These are phyloP conservation scores for Bauhinia variegata DNA, from an alignment of 306 rosid species.

Conservation along the genomic window DNA sequence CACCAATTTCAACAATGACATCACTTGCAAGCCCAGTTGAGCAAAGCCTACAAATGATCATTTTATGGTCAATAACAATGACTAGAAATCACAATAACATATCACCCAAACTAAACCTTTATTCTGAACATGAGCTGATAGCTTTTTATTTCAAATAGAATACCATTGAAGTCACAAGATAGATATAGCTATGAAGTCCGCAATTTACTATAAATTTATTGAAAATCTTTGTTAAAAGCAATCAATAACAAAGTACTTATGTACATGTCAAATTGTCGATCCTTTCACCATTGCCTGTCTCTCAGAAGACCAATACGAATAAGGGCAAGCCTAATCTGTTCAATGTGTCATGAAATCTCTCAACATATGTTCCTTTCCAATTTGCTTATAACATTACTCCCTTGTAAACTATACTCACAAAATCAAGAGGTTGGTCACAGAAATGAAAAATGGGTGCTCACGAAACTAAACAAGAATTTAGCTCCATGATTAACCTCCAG, in stretches of 20 bases:
- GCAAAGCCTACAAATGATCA: slow-evolving; percentile 66
- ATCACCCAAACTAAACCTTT: not conserved
- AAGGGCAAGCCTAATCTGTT: no score
- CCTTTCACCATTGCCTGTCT: no score
- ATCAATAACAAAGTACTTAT: slow-evolving; percentile 5
- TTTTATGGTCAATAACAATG: slow-evolving; percentile 11
- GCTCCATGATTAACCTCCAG: not conserved
- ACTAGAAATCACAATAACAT: slow-evolving; percentile 1
- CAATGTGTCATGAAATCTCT: no score
- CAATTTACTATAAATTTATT: not conserved
- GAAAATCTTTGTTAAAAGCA: not conserved
- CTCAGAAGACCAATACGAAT: no score
- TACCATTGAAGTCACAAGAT: not conserved
- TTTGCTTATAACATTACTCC: no score
- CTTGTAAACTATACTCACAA: no score
- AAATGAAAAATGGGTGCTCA: not conserved
- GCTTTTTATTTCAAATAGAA: not conserved
- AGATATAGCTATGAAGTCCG: not conserved
- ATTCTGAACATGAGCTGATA: not conserved
- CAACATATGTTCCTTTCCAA: no score
- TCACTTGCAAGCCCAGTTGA: slow-evolving; percentile 86
- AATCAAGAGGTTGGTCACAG: not conserved
- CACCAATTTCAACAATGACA: slow-evolving; percentile 77
- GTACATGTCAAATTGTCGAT: not conserved
- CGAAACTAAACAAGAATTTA: not conserved